Evolutionary conservation across 306 rosid species (phyloP).

Genomic region (Vigna radiata): DNA sequence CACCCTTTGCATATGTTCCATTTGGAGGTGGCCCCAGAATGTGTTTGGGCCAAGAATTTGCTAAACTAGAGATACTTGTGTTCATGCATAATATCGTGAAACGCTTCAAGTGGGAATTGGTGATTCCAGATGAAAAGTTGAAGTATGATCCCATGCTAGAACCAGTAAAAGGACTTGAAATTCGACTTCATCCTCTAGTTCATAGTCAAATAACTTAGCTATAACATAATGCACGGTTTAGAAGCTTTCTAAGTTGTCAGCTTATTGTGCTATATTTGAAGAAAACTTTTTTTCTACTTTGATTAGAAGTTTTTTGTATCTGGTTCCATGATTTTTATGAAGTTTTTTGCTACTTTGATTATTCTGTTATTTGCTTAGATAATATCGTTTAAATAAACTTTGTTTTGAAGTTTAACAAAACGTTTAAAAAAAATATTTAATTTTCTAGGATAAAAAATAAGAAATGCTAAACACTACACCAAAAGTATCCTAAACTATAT

Average conservation of each 20-base stretch:
- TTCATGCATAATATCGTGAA: slow-evolving; percentile 59
- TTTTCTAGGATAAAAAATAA: too few relatives aligned
- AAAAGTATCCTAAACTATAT: too few relatives aligned
- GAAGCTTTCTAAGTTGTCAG: background rate
- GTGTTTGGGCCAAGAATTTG: slow-evolving; percentile 67
- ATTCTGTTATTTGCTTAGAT: background rate
- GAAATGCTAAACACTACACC: too few relatives aligned
- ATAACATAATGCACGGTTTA: background rate
- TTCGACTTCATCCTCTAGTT: slow-evolving; percentile 49
- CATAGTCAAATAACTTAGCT: slow-evolving; percentile 27
- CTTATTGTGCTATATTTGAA: slow-evolving; percentile 16
- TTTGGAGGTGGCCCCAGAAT: slow-evolving; percentile 71
- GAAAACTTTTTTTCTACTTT: background rate
- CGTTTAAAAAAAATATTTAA: too few relatives aligned
- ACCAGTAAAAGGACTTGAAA: slow-evolving; percentile 52
- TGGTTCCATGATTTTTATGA: slow-evolving; percentile 4
- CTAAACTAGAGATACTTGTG: slow-evolving; percentile 57
- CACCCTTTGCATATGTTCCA: slow-evolving; percentile 56
- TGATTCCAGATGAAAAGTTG: slow-evolving; percentile 50
- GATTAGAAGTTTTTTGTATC: slow-evolving; percentile 1
- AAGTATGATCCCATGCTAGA: slow-evolving; percentile 58
- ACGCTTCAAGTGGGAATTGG: slow-evolving; percentile 58
- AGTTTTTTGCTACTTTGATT: background rate
- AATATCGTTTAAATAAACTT: too few relatives aligned
- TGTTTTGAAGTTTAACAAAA: too few relatives aligned